Evolutionary conservation across 805 yeast genomes (phyloP), one percentile per base, ranked within the genome.

Genomic region (Cyberlindnera veronae): DNA sequence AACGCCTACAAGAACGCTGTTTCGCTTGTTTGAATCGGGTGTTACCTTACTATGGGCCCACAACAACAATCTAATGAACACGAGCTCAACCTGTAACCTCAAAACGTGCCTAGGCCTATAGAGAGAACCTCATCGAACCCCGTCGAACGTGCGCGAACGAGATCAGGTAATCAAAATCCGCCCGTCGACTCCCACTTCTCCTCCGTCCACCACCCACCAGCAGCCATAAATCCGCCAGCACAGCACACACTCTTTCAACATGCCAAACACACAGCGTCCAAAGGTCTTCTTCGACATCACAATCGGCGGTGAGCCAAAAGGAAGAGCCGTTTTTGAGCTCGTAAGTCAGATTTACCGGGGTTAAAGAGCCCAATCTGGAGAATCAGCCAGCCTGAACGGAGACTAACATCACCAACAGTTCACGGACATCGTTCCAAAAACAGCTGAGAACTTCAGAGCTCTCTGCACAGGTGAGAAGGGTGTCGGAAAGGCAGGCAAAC

Each of bases 391-490:
- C 14, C 10, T 17, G 17, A 15, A 12, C 13, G 29, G 12, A 37
- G n/a, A 34, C 23, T 23, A 34, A 32, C 38, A 36, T 13, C 24
- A 27, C 28, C 29, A 15, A 31, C 14, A 42, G 40, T 81, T 66
- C 67, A 63, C 68, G 43, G 87, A 81, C 50, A 72, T 83, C 22
- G 95, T 84, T 11, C 96, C 96, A 38, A 83, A 79, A 60, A 88
- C 96, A 1, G 84, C 91, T 10, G 95, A 86, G 55, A 90, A 90
- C 67, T 90, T 90, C 71, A 74, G 88, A 45, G 88, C 91, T 5
- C 67, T 91, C 41, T 83, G 95, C 64, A 83, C 95, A 29, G 97
- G 97, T 19, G 95, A 87, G 58, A 80, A 82, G 54, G 95, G 95
- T 24, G 60, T 61, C 9, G 79, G 81, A 13, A 51, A 56, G 34